Evolutionary conservation across 2,329 filamentous ascomycete genomes (phyloP), one percentile per base, ranked within the genome.

Genomic region (Periconia sp.): DNA sequence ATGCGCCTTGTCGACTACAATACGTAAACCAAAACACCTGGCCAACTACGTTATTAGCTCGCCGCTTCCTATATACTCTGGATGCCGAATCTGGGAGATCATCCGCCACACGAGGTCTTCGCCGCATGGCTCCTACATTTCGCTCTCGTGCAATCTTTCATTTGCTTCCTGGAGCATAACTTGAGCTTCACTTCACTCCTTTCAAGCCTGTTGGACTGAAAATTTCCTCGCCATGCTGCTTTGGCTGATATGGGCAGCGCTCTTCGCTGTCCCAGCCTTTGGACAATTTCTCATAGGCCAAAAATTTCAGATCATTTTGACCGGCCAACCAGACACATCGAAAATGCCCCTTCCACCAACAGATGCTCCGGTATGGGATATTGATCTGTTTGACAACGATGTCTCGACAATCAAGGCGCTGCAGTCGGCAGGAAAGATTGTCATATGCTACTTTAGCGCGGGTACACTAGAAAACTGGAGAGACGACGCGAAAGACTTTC

Each of bases 401-500:
- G 43, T 42, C 7, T 46, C 59, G 12, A 54, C 49, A 1, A 54
- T 66, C 21, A 29, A 22, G 28, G 23, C 50, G 18, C 40, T 66
- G 19, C 59, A 66, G 25, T 39, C 44, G 5, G 30, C 52, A 17
- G 62, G 62, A 8, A 63, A 64, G 40, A 54, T 45, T 21, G 59
- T 66, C 19, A 61, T 66, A 15, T 65, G 62, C 36, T 67, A 67
- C 25, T 66, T 66, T 43, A 65, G 59, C 43, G 63, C 62, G 10
- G 63, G 62, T 4, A 63, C 58, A 3, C 50, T 42, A 29, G 62
- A 66, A 36, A 49, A 63, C 24, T 67, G 62, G 61, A 51, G 63
- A 30, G 50, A 56, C 15, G 63, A 65, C 45, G 59, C 53, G 24
- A 52, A 43, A 16, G 44, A 54, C 11, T 61, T 67, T 38, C 49